Evolutionary conservation across 257 asterid genomes (phyloP), one percentile per base, ranked within the genome.

Genomic region (Capsicum chinense): DNA sequence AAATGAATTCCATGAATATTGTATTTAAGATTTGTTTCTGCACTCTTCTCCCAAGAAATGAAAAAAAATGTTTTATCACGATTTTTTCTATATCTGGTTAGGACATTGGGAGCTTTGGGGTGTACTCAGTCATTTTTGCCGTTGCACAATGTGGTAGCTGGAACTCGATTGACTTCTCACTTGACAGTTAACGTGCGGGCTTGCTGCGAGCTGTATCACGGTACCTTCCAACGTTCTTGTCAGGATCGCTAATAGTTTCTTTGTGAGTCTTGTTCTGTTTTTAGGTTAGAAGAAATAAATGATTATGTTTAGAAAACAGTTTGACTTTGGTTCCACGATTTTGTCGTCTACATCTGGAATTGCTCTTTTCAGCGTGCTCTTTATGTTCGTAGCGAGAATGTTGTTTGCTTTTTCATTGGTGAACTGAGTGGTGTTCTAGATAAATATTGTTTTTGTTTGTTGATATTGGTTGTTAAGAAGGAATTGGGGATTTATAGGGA

Each of bases 151-250:
- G 35, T 48, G 81, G 84, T 81, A 63, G 92, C 83, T 0, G 98
- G 95, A 86, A 87, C 88, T 63, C 84, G 84, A 59, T 85, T 93
- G 91, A 91, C 97, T 6, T 94, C 99, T 74, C 96, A 93, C 88
- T 83, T 92, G 89, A 84, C 97, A 8, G 88, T 84, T 89, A 89
- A 89, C 74, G 88, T 87, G 88, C 96, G 98, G 85, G 97, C 98
- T 68, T 96, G 88, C 89, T 94, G 98, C 89, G 98, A 94, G 97
- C 97, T 94, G 93, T 90, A 90, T 90, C 90, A 94, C 83, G 99
- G 98, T 95, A 95, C 94, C 98, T 92, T 93, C 91, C 79, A 94
- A 94, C 97, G 98, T 88, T 86, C 98, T 94, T 95, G 98, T 94
- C 99, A 91, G 94, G 98, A 94, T 94, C 95, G 99, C 98, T 95